Base-by-base conservation (phyloP, 163 green algal species). In the Scenedesmus sp. region DNA sequence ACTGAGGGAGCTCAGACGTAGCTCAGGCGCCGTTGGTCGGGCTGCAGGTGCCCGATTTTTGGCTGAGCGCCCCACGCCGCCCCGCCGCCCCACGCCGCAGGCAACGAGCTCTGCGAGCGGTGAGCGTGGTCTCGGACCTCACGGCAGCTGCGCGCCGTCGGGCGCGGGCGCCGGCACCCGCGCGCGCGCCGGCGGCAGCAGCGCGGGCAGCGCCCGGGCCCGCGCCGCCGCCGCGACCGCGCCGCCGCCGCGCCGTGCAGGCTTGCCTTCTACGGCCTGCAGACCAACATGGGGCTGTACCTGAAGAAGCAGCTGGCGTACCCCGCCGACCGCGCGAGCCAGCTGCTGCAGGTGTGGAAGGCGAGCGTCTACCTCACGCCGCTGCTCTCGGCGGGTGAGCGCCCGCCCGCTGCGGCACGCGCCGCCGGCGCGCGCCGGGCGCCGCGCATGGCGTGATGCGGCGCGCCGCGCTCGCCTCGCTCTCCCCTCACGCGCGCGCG, bases 291-390 rank as follows among this genome's bases (percentile, higher is more conserved):
- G 69, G 69, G 69, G 2, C 54, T 77, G 22, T 77, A 77, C 69
- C 39, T 77, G 18, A 77, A 77, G n/a, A 77, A 77, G 36, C 26
- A 57, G 36, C 36, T 77, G 53, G 69, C 53, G 3, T 77, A 77
- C 24, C 54, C 54, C 51, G 69, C 69, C 17, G 69, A 77, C 42
- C 20, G n/a, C 4, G 69, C 69, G 29, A 67, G 53, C 45, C 69
- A 75, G 50, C 65, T 75, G 65, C 62, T 92, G 22, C 84, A 89
- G 60, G 74, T 88, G 20, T 94, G 89, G 78, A 84, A 82, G 47
- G 86, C 89, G 2, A 90, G 88, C 18, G 89, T 87, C 69, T 95
- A 94, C 87, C 20, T 93, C 20, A 91, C 89, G 0, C 91, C 90
- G 13, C 75, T 95, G 22, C 63, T 95, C n/a, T 90, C 90, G 22